Conservation (phyloP, 2,329 filamentous ascomycete species). For the Aureobasidium sp. region DNA sequence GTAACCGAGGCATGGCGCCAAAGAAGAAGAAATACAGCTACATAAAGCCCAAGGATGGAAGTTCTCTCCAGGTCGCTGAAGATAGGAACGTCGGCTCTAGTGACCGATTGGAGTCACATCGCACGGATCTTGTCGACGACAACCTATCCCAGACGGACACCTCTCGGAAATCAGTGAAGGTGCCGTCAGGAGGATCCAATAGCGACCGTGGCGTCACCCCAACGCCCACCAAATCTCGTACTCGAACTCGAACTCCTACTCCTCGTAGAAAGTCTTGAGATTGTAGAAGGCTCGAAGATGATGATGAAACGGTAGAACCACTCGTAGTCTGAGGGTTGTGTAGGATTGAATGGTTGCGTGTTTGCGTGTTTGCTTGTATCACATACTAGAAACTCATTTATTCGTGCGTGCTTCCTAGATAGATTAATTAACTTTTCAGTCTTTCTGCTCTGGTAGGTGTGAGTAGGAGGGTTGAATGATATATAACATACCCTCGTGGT, state of each 20-base stretch:
- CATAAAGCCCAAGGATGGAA: neutral
- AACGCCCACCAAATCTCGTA: neutral
- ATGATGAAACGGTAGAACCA: neutral
- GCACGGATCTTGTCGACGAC: neutral
- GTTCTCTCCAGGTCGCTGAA: neutral
- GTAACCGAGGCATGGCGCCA: neutral
- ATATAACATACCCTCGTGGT: neutral
- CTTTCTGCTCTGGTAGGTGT: neutral
- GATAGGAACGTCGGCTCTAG: neutral
- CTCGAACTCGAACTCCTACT: neutral
- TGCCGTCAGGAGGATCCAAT: neutral
- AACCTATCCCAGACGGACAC: constrained; percentile 3
- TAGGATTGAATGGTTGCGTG: neutral
- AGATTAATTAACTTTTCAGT: neutral
- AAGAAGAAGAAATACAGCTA: constrained; percentile 6
- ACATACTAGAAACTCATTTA: neutral
- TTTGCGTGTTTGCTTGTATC: neutral
- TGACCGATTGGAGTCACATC: neutral
- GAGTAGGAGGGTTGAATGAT: neutral
- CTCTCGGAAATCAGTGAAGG: neutral
- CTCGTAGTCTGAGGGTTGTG: neutral
- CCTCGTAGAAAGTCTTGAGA: neutral
- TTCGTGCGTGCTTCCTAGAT: neutral
- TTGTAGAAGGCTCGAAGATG: neutral
- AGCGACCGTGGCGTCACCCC: neutral